Evolutionary conservation across 2,329 filamentous ascomycete genomes (phyloP).

Genomic region (Dothiorella sarmentorum): DNA sequence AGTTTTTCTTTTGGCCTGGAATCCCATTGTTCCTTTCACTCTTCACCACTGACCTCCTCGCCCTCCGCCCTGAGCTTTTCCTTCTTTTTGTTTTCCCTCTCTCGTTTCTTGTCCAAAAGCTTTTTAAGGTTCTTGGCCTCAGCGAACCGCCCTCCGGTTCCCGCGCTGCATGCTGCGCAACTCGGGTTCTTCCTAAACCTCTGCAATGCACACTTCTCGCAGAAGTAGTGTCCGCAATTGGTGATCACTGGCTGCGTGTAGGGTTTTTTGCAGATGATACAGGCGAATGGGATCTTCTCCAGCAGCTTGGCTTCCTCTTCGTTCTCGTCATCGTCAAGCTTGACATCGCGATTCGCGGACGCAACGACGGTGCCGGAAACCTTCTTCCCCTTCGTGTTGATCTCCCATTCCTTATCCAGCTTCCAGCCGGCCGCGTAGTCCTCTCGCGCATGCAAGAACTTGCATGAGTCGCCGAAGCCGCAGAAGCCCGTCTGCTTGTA

Average conservation of each 20-base stretch:
- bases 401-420: conserved; percentile 91
- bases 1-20: neutral
- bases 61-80: conserved; percentile 53
- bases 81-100: conserved; percentile 57
- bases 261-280: conserved; percentile 75
- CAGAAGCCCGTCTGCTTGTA: conserved; percentile 70
- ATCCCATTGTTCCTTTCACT: conserved; percentile 29
- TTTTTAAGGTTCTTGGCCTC: conserved; percentile 78
- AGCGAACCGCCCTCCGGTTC: conserved; percentile 89
- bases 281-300: conserved; percentile 83
- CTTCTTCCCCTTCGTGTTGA: conserved; percentile 63
- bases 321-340: conserved; percentile 46
- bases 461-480: conserved; percentile 76
- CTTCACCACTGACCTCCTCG: conserved; percentile 49
- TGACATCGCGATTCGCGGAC: conserved; percentile 51
- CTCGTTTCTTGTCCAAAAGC: conserved; percentile 70
- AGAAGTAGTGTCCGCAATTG: conserved; percentile 94
- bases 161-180: conserved; percentile 80
- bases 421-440: conserved; percentile 93
- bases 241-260: conserved; percentile 83
- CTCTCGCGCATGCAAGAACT: conserved; percentile 71
- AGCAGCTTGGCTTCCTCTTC: conserved; percentile 67
- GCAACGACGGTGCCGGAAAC: conserved; percentile 52
- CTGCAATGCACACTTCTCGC: conserved; percentile 81
- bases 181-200: conserved; percentile 82